Conservation (phyloP, 1,284 basidiomycete species). For the Microbotryomycetes sp. region DNA sequence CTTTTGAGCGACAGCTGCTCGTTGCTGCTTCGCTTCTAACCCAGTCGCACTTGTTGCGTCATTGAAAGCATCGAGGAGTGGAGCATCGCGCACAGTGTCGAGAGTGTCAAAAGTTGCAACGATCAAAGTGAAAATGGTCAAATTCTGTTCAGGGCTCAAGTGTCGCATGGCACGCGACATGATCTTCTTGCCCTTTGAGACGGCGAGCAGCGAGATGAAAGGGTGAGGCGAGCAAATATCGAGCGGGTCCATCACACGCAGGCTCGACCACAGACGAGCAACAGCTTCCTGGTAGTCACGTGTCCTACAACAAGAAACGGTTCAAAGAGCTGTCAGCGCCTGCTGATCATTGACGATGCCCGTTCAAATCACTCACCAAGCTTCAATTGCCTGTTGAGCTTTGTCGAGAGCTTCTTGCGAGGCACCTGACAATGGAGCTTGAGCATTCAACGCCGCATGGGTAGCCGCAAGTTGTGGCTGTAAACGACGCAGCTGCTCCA, state of each 20-base stretch:
- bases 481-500: constrained; percentile 79
- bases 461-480: constrained; percentile 53
- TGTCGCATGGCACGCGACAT: constrained; percentile 85
- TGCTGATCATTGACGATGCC: not conserved
- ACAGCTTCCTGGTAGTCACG: constrained; percentile 57
- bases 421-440: constrained; percentile 52
- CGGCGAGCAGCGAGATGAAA: constrained; percentile 83
- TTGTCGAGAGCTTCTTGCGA: constrained; percentile 23
- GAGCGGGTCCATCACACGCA: constrained; percentile 82
- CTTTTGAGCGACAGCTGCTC: constrained; percentile 70
- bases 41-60: constrained; percentile 13
- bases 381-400: constrained; percentile 17
- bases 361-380: constrained; percentile 21
- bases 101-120: constrained; percentile 90
- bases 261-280: constrained; percentile 68
- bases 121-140: constrained; percentile 82
- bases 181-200: constrained; percentile 88
- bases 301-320: too few relatives aligned
- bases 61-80: constrained; percentile 44
- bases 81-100: constrained; percentile 74
- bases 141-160: constrained; percentile 68
- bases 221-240: constrained; percentile 93
- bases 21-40: constrained; percentile 21
- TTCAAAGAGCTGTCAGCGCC: constrained; percentile 4
- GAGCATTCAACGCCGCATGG: constrained; percentile 48